Percentiles rank a stretch among this genome's conserved stretches.
Evolutionary conservation across 441 rosid genomes (phyloP).

Genomic region (Cnidoscolus chayamansa): DNA sequence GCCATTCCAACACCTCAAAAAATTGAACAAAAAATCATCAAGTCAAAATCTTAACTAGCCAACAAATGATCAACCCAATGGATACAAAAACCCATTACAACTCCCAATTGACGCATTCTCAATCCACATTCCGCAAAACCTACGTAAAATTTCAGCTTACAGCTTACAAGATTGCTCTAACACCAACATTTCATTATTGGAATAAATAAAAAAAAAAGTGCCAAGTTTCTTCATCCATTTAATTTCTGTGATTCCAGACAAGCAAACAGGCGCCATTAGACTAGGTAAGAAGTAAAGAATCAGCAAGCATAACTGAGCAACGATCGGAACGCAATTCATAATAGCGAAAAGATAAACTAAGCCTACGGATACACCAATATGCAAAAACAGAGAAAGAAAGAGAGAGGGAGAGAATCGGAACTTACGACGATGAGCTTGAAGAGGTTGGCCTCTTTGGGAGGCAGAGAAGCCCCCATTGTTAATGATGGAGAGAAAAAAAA

Average conservation of each 20-base stretch:
- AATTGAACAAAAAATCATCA: slow-evolving; percentile 6
- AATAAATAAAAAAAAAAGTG: not conserved
- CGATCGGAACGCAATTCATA: slow-evolving; percentile 1
- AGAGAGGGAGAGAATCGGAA: slow-evolving; percentile 23
- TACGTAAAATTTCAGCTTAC: not conserved
- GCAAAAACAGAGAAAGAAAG: slow-evolving; percentile 4
- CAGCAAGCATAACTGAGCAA: not conserved
- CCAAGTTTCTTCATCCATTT: not conserved
- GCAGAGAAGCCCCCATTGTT: slow-evolving; percentile 95
- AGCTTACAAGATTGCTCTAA: not conserved
- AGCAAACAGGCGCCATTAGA: slow-evolving; percentile 23
- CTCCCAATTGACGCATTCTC: not conserved
- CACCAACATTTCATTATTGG: not conserved
- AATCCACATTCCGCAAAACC: slow-evolving; percentile 1
- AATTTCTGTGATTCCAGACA: slow-evolving; percentile 14
- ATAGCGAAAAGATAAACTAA: not conserved
- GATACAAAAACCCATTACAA: slow-evolving; percentile 1
- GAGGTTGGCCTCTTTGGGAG: slow-evolving; percentile 99
- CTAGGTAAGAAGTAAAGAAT: not conserved
- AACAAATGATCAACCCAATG: not conserved
- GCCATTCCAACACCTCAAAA: not conserved
- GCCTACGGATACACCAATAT: not conserved
- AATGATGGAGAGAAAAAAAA: not conserved
- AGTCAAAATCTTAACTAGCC: not conserved
- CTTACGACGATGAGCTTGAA: slow-evolving; percentile 99